Percentiles rank a stretch among this genome's conserved stretches.
Conservation (phyloP, 176 grass and related monocot species). For the Oryza meyeriana region DNA sequence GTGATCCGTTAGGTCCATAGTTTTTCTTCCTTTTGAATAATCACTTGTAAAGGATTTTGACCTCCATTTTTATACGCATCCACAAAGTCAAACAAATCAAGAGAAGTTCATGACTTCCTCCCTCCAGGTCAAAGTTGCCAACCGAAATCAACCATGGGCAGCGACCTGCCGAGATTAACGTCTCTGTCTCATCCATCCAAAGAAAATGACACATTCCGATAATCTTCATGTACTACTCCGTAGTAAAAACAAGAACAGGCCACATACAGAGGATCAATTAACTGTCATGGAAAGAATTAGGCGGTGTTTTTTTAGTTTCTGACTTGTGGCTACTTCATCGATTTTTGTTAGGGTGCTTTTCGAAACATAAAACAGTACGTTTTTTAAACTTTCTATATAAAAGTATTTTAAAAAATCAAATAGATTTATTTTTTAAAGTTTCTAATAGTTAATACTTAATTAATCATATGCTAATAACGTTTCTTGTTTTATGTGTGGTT, state of each 20-base stretch:
- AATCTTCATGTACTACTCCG: no score
- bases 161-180: not conserved
- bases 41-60: not conserved
- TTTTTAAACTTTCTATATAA: no score
- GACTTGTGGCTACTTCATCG: no score
- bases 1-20: not conserved
- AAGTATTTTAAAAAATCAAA: no score
- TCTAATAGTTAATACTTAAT: no score
- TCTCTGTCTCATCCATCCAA: not conserved
- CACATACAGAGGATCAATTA: not conserved
- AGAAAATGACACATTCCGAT: not conserved
- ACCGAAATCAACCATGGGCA: constrained; percentile 19
- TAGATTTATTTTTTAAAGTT: no score
- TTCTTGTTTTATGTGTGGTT: no score
- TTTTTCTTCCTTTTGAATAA: not conserved
- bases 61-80: not conserved
- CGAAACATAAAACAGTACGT: no score
- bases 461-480: no score
- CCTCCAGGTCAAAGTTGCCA: constrained; percentile 1
- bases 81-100: not conserved
- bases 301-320: no score
- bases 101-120: not conserved
- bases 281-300: not conserved
- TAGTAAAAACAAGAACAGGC: no score
- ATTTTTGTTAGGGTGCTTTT: no score